Percentiles rank a stretch among this genome's conserved stretches.
These are phyloP conservation scores for Cymbopogon citratus DNA, from an alignment of 176 grass and related monocot genomes.

Conservation along the genomic window DNA sequence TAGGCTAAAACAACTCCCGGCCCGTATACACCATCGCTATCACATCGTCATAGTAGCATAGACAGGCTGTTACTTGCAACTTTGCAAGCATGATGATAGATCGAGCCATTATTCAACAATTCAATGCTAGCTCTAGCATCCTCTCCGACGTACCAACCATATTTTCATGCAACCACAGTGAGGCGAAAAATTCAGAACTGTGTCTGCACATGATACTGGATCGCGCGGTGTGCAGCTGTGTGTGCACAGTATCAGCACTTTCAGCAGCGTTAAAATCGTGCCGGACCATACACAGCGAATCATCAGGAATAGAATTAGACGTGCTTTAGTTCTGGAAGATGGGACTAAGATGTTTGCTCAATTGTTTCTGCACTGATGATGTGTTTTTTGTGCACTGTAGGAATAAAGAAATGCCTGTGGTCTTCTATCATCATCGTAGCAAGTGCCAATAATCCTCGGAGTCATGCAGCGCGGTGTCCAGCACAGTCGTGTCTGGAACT, in stretches of 20 bases:
- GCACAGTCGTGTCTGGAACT: neutral
- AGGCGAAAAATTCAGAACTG: neutral
- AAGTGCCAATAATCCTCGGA: neutral
- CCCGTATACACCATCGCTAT: neutral
- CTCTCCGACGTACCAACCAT: neutral
- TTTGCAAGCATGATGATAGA: neutral
- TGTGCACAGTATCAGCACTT: too few species aligned
- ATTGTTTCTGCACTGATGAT: too few species aligned
- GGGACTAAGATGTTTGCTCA: too few species aligned
- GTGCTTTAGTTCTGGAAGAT: too few species aligned
- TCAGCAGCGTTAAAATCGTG: too few species aligned
- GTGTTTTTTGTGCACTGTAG: too few species aligned
- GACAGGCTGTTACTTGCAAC: neutral
- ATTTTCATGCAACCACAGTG: constrained; percentile 1
- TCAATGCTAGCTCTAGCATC: neutral
- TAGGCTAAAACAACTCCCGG: neutral
- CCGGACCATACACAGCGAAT: too few species aligned
- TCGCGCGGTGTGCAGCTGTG: too few species aligned
- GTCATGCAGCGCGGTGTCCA: neutral
- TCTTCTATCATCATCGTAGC: neutral
- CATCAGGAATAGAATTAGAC: too few species aligned
- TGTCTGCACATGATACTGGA: neutral
- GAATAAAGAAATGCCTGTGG: neutral
- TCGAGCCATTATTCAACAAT: neutral
- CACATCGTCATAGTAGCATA: neutral